phyloP scores from a whole-genome alignment of 1,139 yeast species.

The Taphrina communis region DNA sequence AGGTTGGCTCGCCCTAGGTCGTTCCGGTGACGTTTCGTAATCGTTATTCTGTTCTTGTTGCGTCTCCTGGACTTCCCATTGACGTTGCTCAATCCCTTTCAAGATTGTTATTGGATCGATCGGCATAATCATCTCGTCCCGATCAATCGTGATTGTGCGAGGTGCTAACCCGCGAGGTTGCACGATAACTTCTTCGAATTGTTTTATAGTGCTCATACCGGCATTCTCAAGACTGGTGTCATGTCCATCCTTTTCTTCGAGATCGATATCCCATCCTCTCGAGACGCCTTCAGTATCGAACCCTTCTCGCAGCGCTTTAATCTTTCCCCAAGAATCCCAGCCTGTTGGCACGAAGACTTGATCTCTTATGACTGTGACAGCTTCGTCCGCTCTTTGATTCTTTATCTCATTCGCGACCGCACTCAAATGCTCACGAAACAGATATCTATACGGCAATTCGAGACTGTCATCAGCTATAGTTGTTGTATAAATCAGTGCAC shows the following conservation, averaged over 20 bases:
- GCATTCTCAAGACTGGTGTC: constrained; percentile 20
- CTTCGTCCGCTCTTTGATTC: constrained; percentile 41
- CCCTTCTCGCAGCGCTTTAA: constrained; percentile 49
- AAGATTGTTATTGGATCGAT: constrained; percentile 10
- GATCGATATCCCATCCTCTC: constrained; percentile 44
- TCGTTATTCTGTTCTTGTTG: neutral
- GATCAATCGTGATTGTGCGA: neutral
- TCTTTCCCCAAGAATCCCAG: constrained; percentile 54
- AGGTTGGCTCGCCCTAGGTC: neutral
- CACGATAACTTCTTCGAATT: constrained; percentile 9
- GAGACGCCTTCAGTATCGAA: constrained; percentile 47
- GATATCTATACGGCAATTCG: neutral
- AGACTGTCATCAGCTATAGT: constrained; percentile 14
- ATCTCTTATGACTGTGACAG: constrained; percentile 51
- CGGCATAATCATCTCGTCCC: constrained; percentile 1
- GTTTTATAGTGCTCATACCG: neutral
- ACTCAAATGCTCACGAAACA: constrained; percentile 16
- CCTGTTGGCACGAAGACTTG: constrained; percentile 57
- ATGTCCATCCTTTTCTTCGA: constrained; percentile 17
- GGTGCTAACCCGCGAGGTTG: neutral
- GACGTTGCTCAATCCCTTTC: constrained; percentile 17
- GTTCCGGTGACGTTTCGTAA: neutral
- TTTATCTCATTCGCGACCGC: constrained; percentile 27
- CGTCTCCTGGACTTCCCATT: constrained; percentile 28
- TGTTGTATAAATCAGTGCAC: constrained; percentile 41